Evolutionary conservation across 2,329 filamentous ascomycete species (phyloP).

Genomic region (Microcyclosporella mali): DNA sequence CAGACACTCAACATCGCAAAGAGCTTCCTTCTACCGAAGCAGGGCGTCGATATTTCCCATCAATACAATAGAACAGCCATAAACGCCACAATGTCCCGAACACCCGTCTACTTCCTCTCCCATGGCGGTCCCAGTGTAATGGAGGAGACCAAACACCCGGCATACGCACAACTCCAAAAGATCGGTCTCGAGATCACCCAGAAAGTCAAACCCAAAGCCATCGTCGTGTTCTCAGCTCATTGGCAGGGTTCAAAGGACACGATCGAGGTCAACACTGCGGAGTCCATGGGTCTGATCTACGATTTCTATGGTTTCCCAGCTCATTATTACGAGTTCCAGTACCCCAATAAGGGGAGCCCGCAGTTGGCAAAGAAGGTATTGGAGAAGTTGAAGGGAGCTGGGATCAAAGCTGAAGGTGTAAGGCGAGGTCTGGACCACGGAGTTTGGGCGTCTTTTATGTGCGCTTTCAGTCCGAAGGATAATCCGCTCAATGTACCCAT

Average conservation of each 20-base stretch:
- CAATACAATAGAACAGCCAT: background rate
- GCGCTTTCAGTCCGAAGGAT: conserved; percentile 38
- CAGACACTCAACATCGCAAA: too few relatives aligned
- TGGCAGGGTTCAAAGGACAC: conserved; percentile 57
- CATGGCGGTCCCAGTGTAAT: conserved; percentile 44
- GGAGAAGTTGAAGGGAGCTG: conserved; percentile 47
- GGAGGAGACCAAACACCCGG: conserved; percentile 63
- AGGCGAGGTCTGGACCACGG: conserved; percentile 67
- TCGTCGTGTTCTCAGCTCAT: conserved; percentile 72
- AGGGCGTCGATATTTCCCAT: conserved; percentile 1
- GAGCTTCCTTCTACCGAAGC: background rate
- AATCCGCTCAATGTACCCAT: conserved; percentile 49
- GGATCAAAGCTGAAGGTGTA: conserved; percentile 55
- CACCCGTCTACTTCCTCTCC: conserved; percentile 49
- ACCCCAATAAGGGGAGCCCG: conserved; percentile 57
- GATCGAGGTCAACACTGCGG: conserved; percentile 61
- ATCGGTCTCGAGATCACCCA: conserved; percentile 66
- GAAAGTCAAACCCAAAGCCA: conserved; percentile 62
- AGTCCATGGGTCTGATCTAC: conserved; percentile 61
- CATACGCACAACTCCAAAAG: conserved; percentile 56
- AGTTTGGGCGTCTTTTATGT: conserved; percentile 65
- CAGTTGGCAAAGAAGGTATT: conserved; percentile 56
- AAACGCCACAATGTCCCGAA: conserved; percentile 25
- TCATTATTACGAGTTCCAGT: conserved; percentile 62
- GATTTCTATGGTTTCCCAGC: conserved; percentile 69